These are phyloP conservation scores for Draba incana DNA, from an alignment of 345 rosid species.

Conservation along the genomic window DNA sequence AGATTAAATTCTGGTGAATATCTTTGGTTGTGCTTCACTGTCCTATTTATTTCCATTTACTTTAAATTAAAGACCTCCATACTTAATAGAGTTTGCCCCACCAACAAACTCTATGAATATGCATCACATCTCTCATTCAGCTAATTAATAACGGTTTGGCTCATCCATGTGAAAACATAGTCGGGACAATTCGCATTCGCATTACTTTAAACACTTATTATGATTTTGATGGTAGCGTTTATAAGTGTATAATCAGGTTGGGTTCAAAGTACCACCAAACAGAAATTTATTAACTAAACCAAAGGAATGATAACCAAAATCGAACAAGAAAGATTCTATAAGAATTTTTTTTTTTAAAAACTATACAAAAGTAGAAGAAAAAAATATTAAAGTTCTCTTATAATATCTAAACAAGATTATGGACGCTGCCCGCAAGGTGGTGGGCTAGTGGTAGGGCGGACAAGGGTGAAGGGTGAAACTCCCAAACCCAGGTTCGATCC, in stretches of 20 bases:
- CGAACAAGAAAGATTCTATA: background rate
- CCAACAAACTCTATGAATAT: constrained; percentile 30
- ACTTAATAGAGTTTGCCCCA: constrained; percentile 28
- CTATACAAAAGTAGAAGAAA: too few relatives aligned
- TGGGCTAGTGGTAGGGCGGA: too few relatives aligned
- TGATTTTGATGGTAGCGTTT: constrained; percentile 24
- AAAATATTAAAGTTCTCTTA: too few relatives aligned
- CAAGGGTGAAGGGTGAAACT: too few relatives aligned
- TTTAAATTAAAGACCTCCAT: constrained; percentile 32
- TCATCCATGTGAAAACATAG: constrained; percentile 21
- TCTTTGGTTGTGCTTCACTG: constrained; percentile 34
- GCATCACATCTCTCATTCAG: constrained; percentile 37
- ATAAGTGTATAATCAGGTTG: background rate
- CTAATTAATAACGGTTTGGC: too few relatives aligned
- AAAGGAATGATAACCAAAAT: background rate
- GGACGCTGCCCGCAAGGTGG: too few relatives aligned
- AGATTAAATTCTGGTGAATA: constrained; percentile 24
- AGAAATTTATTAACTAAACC: background rate
- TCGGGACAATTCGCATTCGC: background rate
- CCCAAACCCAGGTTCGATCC: too few relatives aligned
- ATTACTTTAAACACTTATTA: background rate
- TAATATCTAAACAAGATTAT: too few relatives aligned
- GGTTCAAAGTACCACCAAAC: background rate
- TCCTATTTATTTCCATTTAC: constrained; percentile 29
- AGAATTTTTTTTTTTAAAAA: too few relatives aligned